Evolutionary conservation across 2,329 filamentous ascomycete species (phyloP).

Genomic region (Aspergillus pseudotamarii): DNA sequence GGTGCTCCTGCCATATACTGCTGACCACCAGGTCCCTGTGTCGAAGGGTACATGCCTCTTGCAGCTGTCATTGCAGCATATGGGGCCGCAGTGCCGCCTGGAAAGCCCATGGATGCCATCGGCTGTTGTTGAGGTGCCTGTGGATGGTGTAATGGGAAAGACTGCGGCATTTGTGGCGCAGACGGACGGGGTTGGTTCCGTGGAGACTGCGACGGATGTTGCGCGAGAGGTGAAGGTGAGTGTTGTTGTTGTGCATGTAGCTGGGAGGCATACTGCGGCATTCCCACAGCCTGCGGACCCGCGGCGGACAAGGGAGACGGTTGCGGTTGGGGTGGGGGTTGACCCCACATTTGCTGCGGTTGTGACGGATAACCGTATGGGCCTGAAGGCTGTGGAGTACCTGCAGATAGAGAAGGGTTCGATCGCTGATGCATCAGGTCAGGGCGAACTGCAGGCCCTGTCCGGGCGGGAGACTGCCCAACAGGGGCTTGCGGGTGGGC

Average conservation of each 20-base stretch:
- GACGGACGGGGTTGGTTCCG: slow-evolving; percentile 42
- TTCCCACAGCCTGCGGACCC: slow-evolving; percentile 42
- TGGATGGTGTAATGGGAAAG: slow-evolving; percentile 40
- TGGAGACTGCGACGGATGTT: slow-evolving; percentile 47
- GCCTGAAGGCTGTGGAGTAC: slow-evolving; percentile 45
- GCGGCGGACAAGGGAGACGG: slow-evolving; percentile 54
- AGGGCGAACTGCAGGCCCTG: slow-evolving; percentile 63
- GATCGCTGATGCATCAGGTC: slow-evolving; percentile 69
- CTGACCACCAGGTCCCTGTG: slow-evolving; percentile 37
- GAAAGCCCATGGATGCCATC: slow-evolving; percentile 42
- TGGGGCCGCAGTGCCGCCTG: slow-evolving; percentile 33
- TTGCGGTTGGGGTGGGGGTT: slow-evolving; percentile 64
- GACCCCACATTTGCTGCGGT: slow-evolving; percentile 70
- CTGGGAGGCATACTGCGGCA: slow-evolving; percentile 45
- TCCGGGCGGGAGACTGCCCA: slow-evolving; percentile 72
- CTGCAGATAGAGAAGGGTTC: slow-evolving; percentile 58
- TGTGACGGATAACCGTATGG: slow-evolving; percentile 61
- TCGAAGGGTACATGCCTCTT: slow-evolving; percentile 41
- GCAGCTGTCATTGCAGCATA: slow-evolving; percentile 38
- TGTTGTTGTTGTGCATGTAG: slow-evolving; percentile 42
- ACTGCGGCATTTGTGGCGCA: slow-evolving; percentile 41
- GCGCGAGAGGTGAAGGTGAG: slow-evolving; percentile 40
- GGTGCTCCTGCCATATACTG: slow-evolving; percentile 37
- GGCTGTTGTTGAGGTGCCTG: slow-evolving; percentile 37
- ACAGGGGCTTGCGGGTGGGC: slow-evolving; percentile 39